Percentiles rank a stretch among this genome's conserved stretches.
Conservation (phyloP, 2,329 filamentous ascomycete species). For the Colletotrichum chrysophilum region DNA sequence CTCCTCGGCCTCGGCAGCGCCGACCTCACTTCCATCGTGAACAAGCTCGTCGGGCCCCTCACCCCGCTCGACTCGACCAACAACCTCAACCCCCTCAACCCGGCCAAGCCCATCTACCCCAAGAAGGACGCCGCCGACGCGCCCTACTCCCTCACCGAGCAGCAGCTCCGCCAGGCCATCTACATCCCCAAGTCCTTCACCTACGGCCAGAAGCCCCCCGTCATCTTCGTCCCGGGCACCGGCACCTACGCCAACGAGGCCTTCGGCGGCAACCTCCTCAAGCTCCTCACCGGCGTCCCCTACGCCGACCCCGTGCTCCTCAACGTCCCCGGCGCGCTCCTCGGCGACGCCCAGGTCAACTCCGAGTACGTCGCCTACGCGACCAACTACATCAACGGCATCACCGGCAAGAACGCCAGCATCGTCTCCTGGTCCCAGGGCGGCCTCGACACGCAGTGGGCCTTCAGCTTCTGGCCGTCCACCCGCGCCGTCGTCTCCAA, state of each 20-base stretch:
- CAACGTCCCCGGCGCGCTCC: slow-evolving; percentile 54
- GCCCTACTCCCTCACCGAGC: slow-evolving; percentile 51
- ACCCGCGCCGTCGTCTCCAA: slow-evolving; percentile 49
- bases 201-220: slow-evolving; percentile 48
- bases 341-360: slow-evolving; percentile 55
- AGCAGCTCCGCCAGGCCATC: slow-evolving; percentile 53
- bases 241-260: slow-evolving; percentile 50
- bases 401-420: slow-evolving; percentile 43
- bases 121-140: slow-evolving; percentile 45
- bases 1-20: not conserved
- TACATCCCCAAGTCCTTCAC: slow-evolving; percentile 55
- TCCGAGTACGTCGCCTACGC: slow-evolving; percentile 63
- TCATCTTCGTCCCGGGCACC: slow-evolving; percentile 60
- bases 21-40: not conserved
- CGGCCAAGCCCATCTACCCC: slow-evolving; percentile 35
- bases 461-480: slow-evolving; percentile 61
- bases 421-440: slow-evolving; percentile 63
- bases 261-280: slow-evolving; percentile 53
- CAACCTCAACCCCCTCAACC: slow-evolving; percentile 5
- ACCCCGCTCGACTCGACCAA: not conserved
- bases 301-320: slow-evolving; percentile 59
- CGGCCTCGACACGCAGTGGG: slow-evolving; percentile 60
- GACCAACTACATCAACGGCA: slow-evolving; percentile 57
- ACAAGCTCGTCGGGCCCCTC: slow-evolving; percentile 1
- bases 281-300: slow-evolving; percentile 45